Base-by-base conservation (phyloP, 805 yeast genomes). In the Candida germanica region DNA sequence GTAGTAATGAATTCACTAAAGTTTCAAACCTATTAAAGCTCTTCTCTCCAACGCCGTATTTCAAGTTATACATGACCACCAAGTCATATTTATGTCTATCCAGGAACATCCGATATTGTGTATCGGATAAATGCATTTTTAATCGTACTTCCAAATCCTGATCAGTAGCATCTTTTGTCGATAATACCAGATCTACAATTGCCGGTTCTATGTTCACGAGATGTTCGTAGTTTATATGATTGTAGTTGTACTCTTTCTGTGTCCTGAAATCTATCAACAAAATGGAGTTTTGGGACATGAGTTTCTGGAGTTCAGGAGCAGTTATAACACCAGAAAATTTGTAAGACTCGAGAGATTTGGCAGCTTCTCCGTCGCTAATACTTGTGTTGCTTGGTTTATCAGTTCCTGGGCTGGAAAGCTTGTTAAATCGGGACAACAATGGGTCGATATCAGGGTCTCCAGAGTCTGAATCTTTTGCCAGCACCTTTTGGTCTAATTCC, bases 251-350 rank as follows among this genome's bases (percentile, higher is more conserved):
- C 24, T 77, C 80, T 13, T 64, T 65, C 26, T 80, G 65, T 12
- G 80, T 64, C 46, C 97, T 66, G 27, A 79, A 71, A 54, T 91
- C 98, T 5, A 91, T 71, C 8, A 89, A 42, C n/a, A 89, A 63
- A 0, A 83, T 33, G 5, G 42, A 39, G 33, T 46, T 21, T 17
- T 18, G 20, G 4, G 40, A 23, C 18, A 55, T 20, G 5, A 48
- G 18, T 6, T 33, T 18, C 14, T 43, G 33, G 11, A 61, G 37
- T 31, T 54, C 50, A 5, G 32, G 33, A 0, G 60, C 49, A 3
- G 51, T 42, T 5, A 60, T 44, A 3, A 41, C 22, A 29, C 53
- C 58, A 9, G 39, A 31, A 26, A 42, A 46, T 23, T 49, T 44
- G 26, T 23, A 43, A 8, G 31, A 25, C n/a, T 36, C 39, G n/a